Base-by-base conservation (phyloP, 192 early-diverging fungal species). In the Backusella westeae region DNA sequence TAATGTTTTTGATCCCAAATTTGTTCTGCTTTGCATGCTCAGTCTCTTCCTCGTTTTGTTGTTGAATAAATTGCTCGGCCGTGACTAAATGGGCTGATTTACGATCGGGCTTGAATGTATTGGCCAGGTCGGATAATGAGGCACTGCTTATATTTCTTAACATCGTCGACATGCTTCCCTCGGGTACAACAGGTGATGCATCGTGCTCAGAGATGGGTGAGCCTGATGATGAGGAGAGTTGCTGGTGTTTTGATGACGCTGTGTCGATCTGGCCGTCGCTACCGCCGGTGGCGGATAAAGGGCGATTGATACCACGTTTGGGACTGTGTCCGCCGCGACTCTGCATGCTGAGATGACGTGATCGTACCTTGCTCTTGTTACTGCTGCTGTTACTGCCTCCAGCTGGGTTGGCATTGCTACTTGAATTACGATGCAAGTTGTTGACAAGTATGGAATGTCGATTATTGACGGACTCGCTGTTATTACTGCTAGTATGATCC, bases 331-430 rank as follows among this genome's bases (percentile, higher is more conserved):
- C 23, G 63, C 59, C 67, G 17, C 79, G 72, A 46, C 79, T 74
- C 46, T 77, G 77, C 46, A 86, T 79, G 34, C 83, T 80, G 23
- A 76, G 34, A 72, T 83, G 82, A 0, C 82, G 77, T 6, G 80
- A 75, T 52, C 82, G 67, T 4, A 75, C 21, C n/a, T 77, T 85
- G 34, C 73, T 73, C 6, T 69, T 56, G 19, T 42, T 71, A 10
- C 10, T 17, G 29, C 23, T 35, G 17, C 15, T 5, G 36, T 68
- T 35, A 4, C 8, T 34, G 14, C 6, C 67, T 35, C n/a, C 29
- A 3, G 17, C 8, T 32, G 29, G 12, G 29, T 44, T 29, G 42
- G 39, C 29, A 0, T 63, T 63, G 4, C 26, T 38, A 21, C 63
- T 41, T 14, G 39, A 42, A 34, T n/a, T 14, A 26, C 38, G 14